Percentiles rank a stretch among this genome's conserved stretches.
Conservation (phyloP, 495 filamentous ascomycete genomes). For the Pyronema omphalodes region DNA sequence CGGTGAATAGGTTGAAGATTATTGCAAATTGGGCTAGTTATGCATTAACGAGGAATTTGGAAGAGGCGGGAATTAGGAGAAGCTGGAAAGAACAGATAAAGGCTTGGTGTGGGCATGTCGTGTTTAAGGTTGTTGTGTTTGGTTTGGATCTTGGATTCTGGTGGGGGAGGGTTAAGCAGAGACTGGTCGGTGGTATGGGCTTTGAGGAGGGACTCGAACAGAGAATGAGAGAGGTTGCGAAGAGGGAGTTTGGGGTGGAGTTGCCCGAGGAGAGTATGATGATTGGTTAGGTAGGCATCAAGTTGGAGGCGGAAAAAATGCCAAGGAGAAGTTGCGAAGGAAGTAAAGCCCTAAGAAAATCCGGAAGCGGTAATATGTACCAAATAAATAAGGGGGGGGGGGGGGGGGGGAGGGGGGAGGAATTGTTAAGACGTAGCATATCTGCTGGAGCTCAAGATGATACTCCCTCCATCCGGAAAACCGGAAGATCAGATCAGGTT, state of each 20-base stretch:
- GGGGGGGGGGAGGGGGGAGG: too few species aligned
- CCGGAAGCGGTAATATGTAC: too few species aligned
- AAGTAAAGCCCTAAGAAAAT: too few species aligned
- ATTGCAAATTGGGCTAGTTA: conserved; percentile 72
- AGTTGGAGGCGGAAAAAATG: too few species aligned
- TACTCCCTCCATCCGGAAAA: too few species aligned
- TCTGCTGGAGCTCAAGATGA: too few species aligned
- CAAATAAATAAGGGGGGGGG: too few species aligned
- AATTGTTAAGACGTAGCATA: too few species aligned
- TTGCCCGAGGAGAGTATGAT: conserved; percentile 49
- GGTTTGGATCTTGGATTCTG: conserved; percentile 69
- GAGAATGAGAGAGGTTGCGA: conserved; percentile 69
- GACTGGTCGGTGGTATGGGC: conserved; percentile 51
- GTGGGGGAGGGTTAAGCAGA: conserved; percentile 55
- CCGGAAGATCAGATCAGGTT: too few species aligned
- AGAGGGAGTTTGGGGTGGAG: conserved; percentile 71
- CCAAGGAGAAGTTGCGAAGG: too few species aligned
- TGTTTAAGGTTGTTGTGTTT: conserved; percentile 64
- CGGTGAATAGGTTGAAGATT: conserved; percentile 88
- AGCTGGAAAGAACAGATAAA: conserved; percentile 35
- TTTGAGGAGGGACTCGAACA: conserved; percentile 92
- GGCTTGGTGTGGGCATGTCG: conserved; percentile 42
- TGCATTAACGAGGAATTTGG: conserved; percentile 26
- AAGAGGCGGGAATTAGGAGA: conserved; percentile 34
- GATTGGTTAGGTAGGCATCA: too few species aligned